Evolutionary conservation across 345 rosid species (phyloP).

Genomic region (Draba incana): DNA sequence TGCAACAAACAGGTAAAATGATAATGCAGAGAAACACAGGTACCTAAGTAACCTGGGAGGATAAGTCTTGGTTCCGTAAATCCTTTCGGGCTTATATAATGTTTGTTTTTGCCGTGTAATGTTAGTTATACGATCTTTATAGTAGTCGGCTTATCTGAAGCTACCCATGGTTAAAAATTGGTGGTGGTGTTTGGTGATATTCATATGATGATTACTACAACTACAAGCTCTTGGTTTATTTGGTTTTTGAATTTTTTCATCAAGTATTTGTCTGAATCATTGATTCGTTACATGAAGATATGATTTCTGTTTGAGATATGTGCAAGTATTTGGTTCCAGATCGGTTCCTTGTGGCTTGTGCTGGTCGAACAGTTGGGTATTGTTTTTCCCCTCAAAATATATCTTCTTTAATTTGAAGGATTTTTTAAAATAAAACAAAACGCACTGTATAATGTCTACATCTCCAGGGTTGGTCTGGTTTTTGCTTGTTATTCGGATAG

Average conservation of each 20-base stretch:
- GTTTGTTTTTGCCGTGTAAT: conserved; percentile 34
- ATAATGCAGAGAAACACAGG: conserved; percentile 35
- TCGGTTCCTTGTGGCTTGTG: neutral
- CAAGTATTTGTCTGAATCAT: neutral
- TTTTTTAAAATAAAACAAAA: neutral
- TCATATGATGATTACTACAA: neutral
- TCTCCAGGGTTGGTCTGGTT: neutral
- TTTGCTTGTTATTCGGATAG: neutral
- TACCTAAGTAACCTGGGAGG: conserved; percentile 37
- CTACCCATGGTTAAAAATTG: conserved; percentile 30
- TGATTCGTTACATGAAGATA: neutral
- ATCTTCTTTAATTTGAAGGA: neutral
- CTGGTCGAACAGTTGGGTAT: neutral
- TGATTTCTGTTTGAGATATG: neutral
- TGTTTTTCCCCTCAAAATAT: neutral
- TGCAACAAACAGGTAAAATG: conserved; percentile 30
- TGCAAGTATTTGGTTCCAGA: conserved; percentile 15
- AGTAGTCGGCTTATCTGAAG: conserved; percentile 23
- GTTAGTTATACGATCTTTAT: conserved; percentile 9
- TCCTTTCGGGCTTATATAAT: conserved; percentile 27
- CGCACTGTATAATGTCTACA: too few species aligned
- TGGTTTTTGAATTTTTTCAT: neutral
- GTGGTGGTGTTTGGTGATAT: conserved; percentile 32
- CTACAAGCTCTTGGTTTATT: conserved; percentile 7
- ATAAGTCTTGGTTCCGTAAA: conserved; percentile 37